Base-by-base conservation (phyloP, 2,329 filamentous ascomycete species). In the Colletotrichum karsti region DNA sequence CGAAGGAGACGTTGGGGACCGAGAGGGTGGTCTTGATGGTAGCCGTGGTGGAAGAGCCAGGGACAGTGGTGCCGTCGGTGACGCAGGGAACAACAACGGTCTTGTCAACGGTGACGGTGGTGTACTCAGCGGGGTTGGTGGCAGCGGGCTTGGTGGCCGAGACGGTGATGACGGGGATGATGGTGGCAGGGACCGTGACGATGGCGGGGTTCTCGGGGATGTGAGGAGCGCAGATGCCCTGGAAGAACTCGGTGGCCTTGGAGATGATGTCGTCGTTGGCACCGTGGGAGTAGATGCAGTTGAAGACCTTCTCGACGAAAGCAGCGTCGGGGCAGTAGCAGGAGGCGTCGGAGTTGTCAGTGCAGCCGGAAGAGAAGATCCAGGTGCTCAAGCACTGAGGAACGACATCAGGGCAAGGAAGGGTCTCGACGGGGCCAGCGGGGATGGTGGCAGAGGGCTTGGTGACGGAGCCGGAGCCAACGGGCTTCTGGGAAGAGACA, bases 341-440 rank as follows among this genome's bases (percentile, higher is more conserved):
- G 72, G 83, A 81, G 67, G 86, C 82, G 77, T 97, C 93, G 46
- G 92, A 91, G 90, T 97, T 97, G 83, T 93, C 90, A 74, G 87
- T 86, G 89, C 95, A 98, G 77, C 88, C 84, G 57, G 75, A 69
- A 69, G 86, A 82, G 78, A 89, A 88, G 75, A 97, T 82, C 93
- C 94, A 98, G 75, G 94, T 97, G 88, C 95, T 96, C 82, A 98
- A 84, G 85, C 95, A 98, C 77, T 90, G 90, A 71, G 95, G 95
- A 55, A 98, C 91, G 53, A 95, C 88, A 26, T 85, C 82, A 65
- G 94, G 94, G 82, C 90, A 89, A 65, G 84, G 82, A 44, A 86
- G 81, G 37, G 84, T 83, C 76, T 81, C 77, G 12, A 80, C 76
- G 50, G 85, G 79, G 39, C 73, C 73, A 41, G 78, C 68, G 26